These are phyloP conservation scores for Astraeus odoratus DNA, from an alignment of 768 basidiomycete genomes.

Conservation along the genomic window DNA sequence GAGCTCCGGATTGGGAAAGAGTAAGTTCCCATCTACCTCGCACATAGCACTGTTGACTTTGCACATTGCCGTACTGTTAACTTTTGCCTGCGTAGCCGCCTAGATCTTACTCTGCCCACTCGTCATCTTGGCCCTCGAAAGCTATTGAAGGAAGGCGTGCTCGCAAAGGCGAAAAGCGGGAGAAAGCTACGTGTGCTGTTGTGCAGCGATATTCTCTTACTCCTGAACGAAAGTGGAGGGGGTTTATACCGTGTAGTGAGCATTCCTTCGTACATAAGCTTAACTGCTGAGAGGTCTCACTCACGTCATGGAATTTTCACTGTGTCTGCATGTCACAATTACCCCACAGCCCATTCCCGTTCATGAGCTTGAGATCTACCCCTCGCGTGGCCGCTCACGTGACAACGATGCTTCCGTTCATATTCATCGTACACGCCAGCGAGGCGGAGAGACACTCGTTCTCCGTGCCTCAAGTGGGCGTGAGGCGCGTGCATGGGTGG, in stretches of 20 bases:
- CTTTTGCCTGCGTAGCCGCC: constrained; percentile 37
- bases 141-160: constrained; percentile 70
- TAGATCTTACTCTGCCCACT: constrained; percentile 89
- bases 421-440: constrained; percentile 57
- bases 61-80: not conserved
- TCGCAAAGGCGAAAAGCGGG: constrained; percentile 81
- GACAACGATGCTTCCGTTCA: constrained; percentile 68
- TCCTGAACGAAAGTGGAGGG: constrained; percentile 66
- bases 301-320: too few relatives aligned
- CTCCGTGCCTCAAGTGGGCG: constrained; percentile 51
- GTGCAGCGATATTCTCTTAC: constrained; percentile 84
- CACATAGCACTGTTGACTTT: not conserved
- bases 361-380: constrained; percentile 55
- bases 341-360: constrained; percentile 60
- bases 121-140: constrained; percentile 74
- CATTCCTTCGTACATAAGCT: constrained; percentile 1
- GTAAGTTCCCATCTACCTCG: constrained; percentile 33
- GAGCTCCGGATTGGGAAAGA: constrained; percentile 85
- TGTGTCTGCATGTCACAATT: too few relatives aligned
- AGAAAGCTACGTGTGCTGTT: constrained; percentile 70
- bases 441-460: constrained; percentile 65
- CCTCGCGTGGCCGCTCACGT: constrained; percentile 25
- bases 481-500: constrained; percentile 52
- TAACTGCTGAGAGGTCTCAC: too few relatives aligned
- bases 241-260: constrained; percentile 80